Base-by-base conservation (phyloP, 1,284 basidiomycete species). In the Grifola frondosa region DNA sequence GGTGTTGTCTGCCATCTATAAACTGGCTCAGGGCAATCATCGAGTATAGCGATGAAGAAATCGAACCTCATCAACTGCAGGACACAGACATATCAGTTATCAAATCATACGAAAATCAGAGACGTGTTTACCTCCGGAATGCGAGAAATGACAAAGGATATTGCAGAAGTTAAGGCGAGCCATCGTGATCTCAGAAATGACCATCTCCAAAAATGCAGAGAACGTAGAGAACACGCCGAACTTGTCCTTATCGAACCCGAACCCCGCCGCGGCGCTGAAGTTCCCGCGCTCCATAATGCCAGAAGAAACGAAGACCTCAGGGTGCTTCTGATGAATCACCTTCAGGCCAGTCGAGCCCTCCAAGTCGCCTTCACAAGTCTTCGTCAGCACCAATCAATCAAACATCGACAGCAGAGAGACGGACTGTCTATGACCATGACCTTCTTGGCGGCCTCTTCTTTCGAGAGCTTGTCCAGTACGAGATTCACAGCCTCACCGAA, bases 191-290 rank as follows among this genome's bases (percentile, higher is more conserved):
- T 92, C 90, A 3, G 88, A 91, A 46, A 91, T 66, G 46, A 88
- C 71, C 90, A 92, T 92, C 74, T 92, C 89, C 48, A 91, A 71
- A 74, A 92, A 92, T 5, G 90, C 89, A 37, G 85, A 87, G 69
- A 92, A 92, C 5, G 89, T 92, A 17, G 86, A 89, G 71, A 88
- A 89, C 47, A 90, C 84, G 54, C 85, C 86, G 48, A 82, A 87
- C 63, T 86, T 88, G 54, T 85, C 73, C 34, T 71, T 64, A 33
- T 77, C 81, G 59, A 87, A 91, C 41, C 90, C 90, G 62, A 91
- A 92, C 21, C 89, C 89, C 23, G 90, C 88, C 5, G 89, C 90
- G 7, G 89, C 88, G 29, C 83, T 84, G 64, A 90, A 62, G 57
- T 64, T 64, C 13, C 62, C 62, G 32, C 62, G 62, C 46, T 64